Percentiles rank a stretch among this genome's conserved stretches.
phyloP scores from a whole-genome alignment of 306 rosid genomes.

The Vachellia collinsii region DNA sequence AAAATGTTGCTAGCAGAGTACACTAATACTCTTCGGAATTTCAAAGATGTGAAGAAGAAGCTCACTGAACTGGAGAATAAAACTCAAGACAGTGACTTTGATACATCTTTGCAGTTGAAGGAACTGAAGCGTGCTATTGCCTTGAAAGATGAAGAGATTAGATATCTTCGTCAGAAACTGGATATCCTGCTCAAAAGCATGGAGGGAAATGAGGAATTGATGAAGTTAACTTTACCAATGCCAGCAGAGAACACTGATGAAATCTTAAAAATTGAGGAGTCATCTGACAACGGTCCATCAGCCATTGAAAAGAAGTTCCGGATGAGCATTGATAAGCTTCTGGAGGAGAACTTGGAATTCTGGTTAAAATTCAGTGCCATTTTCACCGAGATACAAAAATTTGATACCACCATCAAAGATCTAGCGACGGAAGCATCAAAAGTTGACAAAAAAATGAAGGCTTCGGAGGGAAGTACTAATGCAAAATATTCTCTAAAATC shows the following conservation, averaged over 20 bases:
- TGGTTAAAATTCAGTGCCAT: slow-evolving; percentile 76
- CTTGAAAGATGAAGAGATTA: slow-evolving; percentile 76
- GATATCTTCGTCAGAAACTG: slow-evolving; percentile 67
- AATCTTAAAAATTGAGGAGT: background rate
- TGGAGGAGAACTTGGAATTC: slow-evolving; percentile 82
- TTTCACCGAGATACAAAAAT: slow-evolving; percentile 64
- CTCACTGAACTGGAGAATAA: slow-evolving; percentile 57
- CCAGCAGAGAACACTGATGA: slow-evolving; percentile 10
- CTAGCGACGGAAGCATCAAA: slow-evolving; percentile 52
- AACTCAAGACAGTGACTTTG: slow-evolving; percentile 45
- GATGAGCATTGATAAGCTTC: slow-evolving; percentile 64
- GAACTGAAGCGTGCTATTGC: slow-evolving; percentile 61
- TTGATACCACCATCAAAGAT: slow-evolving; percentile 61
- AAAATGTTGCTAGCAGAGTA: slow-evolving; percentile 60
- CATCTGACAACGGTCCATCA: slow-evolving; percentile 35
- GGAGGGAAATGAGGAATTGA: slow-evolving; percentile 44
- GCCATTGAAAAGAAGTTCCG: slow-evolving; percentile 67
- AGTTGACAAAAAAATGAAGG: slow-evolving; percentile 52
- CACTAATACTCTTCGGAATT: slow-evolving; percentile 63
- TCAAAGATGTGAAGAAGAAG: slow-evolving; percentile 63
- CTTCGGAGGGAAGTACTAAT: slow-evolving; percentile 51
- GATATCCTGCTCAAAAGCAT: slow-evolving; percentile 55
- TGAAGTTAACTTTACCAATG: slow-evolving; percentile 31
- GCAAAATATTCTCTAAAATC: slow-evolving; percentile 57
- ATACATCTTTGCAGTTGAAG: slow-evolving; percentile 59